Evolutionary conservation across 2,329 filamentous ascomycete genomes (phyloP), one percentile per base, ranked within the genome.

Genomic region (Trichoderma aggressivum): DNA sequence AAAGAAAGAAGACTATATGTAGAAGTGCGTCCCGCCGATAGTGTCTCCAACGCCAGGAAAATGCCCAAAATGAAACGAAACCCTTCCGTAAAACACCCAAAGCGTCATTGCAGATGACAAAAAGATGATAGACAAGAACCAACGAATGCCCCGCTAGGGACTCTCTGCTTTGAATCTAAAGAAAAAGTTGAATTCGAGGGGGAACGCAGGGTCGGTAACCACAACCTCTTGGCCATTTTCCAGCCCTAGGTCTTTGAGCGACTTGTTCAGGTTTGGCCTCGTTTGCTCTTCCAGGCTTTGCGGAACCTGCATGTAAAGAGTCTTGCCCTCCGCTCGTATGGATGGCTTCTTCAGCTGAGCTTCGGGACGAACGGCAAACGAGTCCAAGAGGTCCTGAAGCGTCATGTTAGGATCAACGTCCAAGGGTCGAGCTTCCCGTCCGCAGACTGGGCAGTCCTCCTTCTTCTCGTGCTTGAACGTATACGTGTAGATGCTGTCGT

Each of bases 391-490:
- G 36, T 97, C 93, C 75, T 92, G 88, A 43, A 99, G 84, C 0
- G 93, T 97, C 78, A 85, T 86, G 55, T 89, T 86, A 0, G 91
- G 87, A 76, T 94, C 88, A 28, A 97, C 88, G 3, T 87, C 83
- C 16, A 98, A 85, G 30, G 91, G 91, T 66, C 93, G 91, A 5
- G 96, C 90, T 71, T 93, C 83, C 67, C 93, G 92, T 21, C 95
- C 94, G 78, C 96, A 99, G 7, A 98, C 96, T 3, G 96, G 94
- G 75, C 96, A 99, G 81, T 98, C 96, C 18, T 91, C 88, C 81
- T 98, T 98, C 84, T 92, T 93, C 82, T 98, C 92, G 77, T 97
- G 94, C 77, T 94, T 91, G 80, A 98, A 99, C 0, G 96, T 99
- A 81, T 97, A 98, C 0, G 96, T 99, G 84, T 99, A 99, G 75